Evolutionary conservation across 1,284 basidiomycete genomes (phyloP).

Genomic region (Boletus sp.): DNA sequence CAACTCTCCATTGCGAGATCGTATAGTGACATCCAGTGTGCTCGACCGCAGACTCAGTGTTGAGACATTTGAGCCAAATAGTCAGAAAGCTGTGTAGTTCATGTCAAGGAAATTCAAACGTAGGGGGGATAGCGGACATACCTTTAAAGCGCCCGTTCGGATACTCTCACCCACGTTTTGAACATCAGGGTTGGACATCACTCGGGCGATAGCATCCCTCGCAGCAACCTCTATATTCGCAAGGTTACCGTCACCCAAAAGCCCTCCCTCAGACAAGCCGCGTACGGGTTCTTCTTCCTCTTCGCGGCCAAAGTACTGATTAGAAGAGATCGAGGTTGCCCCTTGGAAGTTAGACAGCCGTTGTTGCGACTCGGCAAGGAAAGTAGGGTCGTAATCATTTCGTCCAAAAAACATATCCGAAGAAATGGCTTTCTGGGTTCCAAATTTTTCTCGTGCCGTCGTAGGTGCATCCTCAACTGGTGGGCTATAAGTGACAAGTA

Average conservation of each 20-base stretch:
- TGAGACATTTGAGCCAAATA: conserved; percentile 77
- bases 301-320: conserved; percentile 91
- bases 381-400: conserved; percentile 79
- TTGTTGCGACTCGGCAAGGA: conserved; percentile 74
- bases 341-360: conserved; percentile 88
- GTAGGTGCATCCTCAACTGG: conserved; percentile 66
- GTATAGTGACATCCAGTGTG: neutral
- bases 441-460: conserved; percentile 89
- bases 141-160: conserved; percentile 82
- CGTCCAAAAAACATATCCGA: conserved; percentile 98
- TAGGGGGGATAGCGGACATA: conserved; percentile 37
- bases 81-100: conserved; percentile 61
- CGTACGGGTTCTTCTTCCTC: conserved; percentile 66
- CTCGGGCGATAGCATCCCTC: conserved; percentile 73
- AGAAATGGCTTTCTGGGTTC: conserved; percentile 91
- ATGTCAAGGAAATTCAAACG: conserved; percentile 11
- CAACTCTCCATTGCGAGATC: conserved; percentile 1
- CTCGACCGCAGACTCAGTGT: conserved; percentile 32
- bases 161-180: conserved; percentile 86
- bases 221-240: conserved; percentile 76
- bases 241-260: conserved; percentile 70
- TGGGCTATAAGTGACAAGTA: conserved; percentile 11
- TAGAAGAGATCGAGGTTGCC: conserved; percentile 93
- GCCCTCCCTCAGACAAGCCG: conserved; percentile 46
- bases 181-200: conserved; percentile 88